Conservation (phyloP, 2,329 filamentous ascomycete species). For the Zopfia rhizophila region DNA sequence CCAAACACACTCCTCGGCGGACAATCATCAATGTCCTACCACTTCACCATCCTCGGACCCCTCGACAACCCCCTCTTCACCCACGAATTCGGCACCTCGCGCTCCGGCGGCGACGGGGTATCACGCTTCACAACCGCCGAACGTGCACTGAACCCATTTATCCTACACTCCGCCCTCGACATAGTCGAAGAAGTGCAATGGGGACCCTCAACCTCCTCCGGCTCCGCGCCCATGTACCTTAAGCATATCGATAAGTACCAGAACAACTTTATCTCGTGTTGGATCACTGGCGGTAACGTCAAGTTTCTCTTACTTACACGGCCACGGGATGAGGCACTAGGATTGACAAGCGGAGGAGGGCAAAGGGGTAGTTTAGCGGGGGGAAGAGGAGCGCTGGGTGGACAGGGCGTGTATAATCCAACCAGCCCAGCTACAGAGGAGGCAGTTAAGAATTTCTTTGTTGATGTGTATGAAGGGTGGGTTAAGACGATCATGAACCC, state of each 20-base stretch:
- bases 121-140: slow-evolving; percentile 89
- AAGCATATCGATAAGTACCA: slow-evolving; percentile 98
- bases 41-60: slow-evolving; percentile 96
- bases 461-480: slow-evolving; percentile 95
- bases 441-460: slow-evolving; percentile 93
- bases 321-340: slow-evolving; percentile 62
- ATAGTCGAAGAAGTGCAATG: slow-evolving; percentile 97
- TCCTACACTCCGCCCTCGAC: slow-evolving; percentile 92
- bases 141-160: slow-evolving; percentile 95
- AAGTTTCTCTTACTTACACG: slow-evolving; percentile 96
- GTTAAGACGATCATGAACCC: slow-evolving; percentile 97
- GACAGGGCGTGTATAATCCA: slow-evolving; percentile 73
- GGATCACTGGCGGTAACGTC: slow-evolving; percentile 90
- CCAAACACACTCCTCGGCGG: background rate
- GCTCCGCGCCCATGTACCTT: slow-evolving; percentile 75
- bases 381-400: slow-evolving; percentile 37
- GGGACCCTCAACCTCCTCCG: slow-evolving; percentile 61
- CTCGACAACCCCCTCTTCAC: slow-evolving; percentile 97
- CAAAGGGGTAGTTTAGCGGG: slow-evolving; percentile 44
- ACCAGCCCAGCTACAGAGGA: slow-evolving; percentile 92
- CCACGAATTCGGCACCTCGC: slow-evolving; percentile 95
- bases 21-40: slow-evolving; percentile 85
- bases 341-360: slow-evolving; percentile 28
- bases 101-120: slow-evolving; percentile 92
- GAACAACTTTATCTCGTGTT: slow-evolving; percentile 93